Conservation (phyloP, 108 stramenopile species). For the Schizochytrium sp. region DNA sequence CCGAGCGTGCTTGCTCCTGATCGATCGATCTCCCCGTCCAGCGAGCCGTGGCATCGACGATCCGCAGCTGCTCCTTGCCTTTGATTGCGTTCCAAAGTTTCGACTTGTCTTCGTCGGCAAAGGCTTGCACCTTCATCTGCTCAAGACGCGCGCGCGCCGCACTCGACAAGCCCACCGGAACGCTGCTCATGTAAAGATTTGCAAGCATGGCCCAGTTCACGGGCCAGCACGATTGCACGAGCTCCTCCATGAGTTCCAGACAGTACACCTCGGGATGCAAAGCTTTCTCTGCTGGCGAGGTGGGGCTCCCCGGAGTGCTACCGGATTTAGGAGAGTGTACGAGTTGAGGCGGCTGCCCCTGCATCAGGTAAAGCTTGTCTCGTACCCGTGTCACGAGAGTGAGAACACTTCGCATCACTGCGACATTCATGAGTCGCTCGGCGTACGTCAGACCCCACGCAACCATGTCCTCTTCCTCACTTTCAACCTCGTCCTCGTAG, state of each 20-base stretch:
- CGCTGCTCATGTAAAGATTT: background rate
- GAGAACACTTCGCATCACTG: background rate
- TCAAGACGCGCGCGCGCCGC: background rate
- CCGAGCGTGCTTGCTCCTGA: background rate
- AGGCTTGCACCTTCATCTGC: background rate
- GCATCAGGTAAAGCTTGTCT: background rate
- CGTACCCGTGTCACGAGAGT: background rate
- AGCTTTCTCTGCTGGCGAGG: background rate
- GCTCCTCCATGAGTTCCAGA: background rate
- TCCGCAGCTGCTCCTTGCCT: background rate
- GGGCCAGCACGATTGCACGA: conserved; percentile 4
- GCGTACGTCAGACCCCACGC: background rate
- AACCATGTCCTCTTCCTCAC: background rate
- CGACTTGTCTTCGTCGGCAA: background rate
- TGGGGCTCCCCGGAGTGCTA: background rate
- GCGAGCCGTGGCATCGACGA: background rate
- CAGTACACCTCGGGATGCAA: background rate
- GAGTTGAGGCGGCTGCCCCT: background rate
- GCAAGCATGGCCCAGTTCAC: background rate
- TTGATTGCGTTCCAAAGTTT: background rate
- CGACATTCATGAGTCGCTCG: background rate
- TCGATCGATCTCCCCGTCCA: background rate
- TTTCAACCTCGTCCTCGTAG: background rate
- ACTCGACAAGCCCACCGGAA: background rate
- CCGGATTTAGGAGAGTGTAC: background rate